Conservation (phyloP, 768 basidiomycete species). For the Boletus subparvulus region DNA sequence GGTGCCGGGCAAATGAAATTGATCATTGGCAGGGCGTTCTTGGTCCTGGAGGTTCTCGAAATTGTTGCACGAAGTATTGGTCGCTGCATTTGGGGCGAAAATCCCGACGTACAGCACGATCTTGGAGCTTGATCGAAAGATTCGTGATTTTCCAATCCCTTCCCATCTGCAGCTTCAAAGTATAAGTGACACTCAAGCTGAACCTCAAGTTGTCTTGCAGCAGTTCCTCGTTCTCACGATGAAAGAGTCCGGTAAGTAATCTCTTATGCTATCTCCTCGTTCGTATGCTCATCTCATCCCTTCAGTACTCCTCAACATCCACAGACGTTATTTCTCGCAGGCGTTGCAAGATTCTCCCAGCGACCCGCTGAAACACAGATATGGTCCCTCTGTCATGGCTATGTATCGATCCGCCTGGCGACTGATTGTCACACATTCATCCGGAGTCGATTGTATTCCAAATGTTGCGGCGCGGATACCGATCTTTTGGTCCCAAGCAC, state of each 20-base stretch:
- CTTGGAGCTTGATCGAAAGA: conserved; percentile 56
- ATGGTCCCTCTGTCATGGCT: conserved; percentile 68
- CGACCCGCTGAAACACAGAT: conserved; percentile 60
- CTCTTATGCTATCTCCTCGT: background rate
- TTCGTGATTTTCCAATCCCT: conserved; percentile 61
- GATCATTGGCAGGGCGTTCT: conserved; percentile 42
- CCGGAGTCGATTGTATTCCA: conserved; percentile 42
- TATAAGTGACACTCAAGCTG: conserved; percentile 18
- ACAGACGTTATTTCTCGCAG: conserved; percentile 66
- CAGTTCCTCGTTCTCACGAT: conserved; percentile 42
- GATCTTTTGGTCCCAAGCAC: conserved; percentile 62
- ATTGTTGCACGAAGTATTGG: conserved; percentile 51
- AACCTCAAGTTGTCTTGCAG: conserved; percentile 35
- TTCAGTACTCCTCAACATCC: conserved; percentile 62
- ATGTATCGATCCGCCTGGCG: conserved; percentile 74
- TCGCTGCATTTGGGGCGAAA: conserved; percentile 51
- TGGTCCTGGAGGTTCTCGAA: conserved; percentile 58
- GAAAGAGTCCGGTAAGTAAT: conserved; percentile 50
- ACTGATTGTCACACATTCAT: conserved; percentile 49
- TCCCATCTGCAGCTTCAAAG: conserved; percentile 40
- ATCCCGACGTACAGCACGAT: conserved; percentile 51
- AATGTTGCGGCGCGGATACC: conserved; percentile 45
- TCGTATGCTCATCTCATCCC: background rate
- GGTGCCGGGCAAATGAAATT: background rate
- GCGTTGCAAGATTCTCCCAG: conserved; percentile 58